phyloP scores from a whole-genome alignment of 805 yeast species.

The Teunomyces aglyptinius region DNA sequence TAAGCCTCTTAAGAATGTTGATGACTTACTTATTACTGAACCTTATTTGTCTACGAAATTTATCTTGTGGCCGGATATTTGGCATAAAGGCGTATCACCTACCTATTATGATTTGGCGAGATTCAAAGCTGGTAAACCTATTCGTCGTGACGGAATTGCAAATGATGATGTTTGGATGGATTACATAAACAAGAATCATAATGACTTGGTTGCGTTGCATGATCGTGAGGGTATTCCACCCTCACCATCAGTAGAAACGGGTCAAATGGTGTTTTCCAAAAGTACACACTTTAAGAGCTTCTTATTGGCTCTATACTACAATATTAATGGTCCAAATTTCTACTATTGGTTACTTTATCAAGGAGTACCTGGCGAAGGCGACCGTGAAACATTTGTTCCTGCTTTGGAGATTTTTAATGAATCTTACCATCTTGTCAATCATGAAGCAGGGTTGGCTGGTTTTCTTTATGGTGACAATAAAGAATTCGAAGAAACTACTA shows the following conservation, averaged over 20 bases:
- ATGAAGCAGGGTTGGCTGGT: slow-evolving; percentile 22
- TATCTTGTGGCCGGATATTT: slow-evolving; percentile 37
- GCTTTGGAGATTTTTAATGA: slow-evolving; percentile 37
- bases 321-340: slow-evolving; percentile 26
- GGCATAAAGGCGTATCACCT: slow-evolving; percentile 35
- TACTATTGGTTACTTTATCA: slow-evolving; percentile 34
- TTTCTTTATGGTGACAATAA: slow-evolving; percentile 10
- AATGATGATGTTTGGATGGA: slow-evolving; percentile 25
- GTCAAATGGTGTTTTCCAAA: slow-evolving; percentile 37
- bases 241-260: slow-evolving; percentile 30
- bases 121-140: slow-evolving; percentile 26
- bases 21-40: slow-evolving; percentile 21
- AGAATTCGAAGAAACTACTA: slow-evolving; percentile 20
- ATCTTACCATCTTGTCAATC: slow-evolving; percentile 28
- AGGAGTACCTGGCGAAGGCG: slow-evolving; percentile 34
- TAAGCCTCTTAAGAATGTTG: slow-evolving; percentile 31
- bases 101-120: slow-evolving; percentile 32
- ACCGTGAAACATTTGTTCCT: slow-evolving; percentile 37
- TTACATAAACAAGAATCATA: slow-evolving; percentile 18
- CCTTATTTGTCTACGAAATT: slow-evolving; percentile 25
- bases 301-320: slow-evolving; percentile 34
- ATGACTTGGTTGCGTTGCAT: slow-evolving; percentile 23
- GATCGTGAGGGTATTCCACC: slow-evolving; percentile 33
- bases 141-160: slow-evolving; percentile 26
- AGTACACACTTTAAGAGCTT: slow-evolving; percentile 29